Conservation (phyloP, 2,329 filamentous ascomycete species). For the Clonostachys rhizophaga region DNA sequence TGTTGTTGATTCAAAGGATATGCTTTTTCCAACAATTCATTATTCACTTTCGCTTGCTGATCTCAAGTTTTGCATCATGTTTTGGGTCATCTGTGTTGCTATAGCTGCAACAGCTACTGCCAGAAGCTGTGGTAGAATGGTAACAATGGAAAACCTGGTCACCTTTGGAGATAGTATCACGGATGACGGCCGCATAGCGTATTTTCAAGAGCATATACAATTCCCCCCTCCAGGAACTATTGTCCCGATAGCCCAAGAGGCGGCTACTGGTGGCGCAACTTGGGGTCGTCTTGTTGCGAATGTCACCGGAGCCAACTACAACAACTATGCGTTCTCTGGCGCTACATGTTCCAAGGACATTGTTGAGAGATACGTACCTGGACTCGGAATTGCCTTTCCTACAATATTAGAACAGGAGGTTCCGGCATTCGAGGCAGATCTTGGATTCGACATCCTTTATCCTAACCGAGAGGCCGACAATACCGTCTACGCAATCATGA, state of each 20-base stretch:
- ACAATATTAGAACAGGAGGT: slow-evolving; percentile 59
- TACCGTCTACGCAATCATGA: slow-evolving; percentile 74
- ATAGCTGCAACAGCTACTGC: no score
- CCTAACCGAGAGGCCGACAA: slow-evolving; percentile 40
- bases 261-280: slow-evolving; percentile 59
- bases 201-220: slow-evolving; percentile 56
- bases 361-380: slow-evolving; percentile 39
- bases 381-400: slow-evolving; percentile 55
- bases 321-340: slow-evolving; percentile 69
- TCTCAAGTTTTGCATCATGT: neutral
- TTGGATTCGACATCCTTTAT: slow-evolving; percentile 32
- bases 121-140: no score
- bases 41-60: neutral
- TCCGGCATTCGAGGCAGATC: slow-evolving; percentile 49
- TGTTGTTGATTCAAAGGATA: no score
- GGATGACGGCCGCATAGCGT: slow-evolving; percentile 63
- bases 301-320: slow-evolving; percentile 49
- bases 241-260: slow-evolving; percentile 26
- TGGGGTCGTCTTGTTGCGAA: slow-evolving; percentile 67
- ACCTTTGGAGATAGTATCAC: slow-evolving; percentile 75
- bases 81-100: no score
- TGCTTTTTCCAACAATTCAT: neutral
- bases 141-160: slow-evolving; percentile 51
- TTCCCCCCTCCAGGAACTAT: slow-evolving; percentile 57
- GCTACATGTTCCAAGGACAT: slow-evolving; percentile 70